Conservation (phyloP, 169 alveolate species). For the Cryptosporidium viatorum region DNA sequence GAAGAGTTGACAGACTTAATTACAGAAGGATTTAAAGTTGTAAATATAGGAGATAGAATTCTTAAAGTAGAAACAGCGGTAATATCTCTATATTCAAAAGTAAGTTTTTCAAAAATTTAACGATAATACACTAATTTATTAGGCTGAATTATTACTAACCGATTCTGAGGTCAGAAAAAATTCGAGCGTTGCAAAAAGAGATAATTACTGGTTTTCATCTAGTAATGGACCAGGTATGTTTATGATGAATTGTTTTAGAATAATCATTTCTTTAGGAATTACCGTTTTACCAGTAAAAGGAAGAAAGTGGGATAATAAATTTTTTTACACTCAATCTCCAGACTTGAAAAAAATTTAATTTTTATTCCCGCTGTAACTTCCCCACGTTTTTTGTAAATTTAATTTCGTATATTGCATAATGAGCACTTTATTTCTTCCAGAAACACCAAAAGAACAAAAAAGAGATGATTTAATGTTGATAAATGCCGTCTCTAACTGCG, state of each 20-base stretch:
- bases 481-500: background rate
- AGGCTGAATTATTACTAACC: slow-evolving; percentile 54
- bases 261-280: slow-evolving; percentile 8
- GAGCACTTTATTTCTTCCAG: slow-evolving; percentile 10
- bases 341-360: background rate
- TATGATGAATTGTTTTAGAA: background rate
- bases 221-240: slow-evolving; percentile 53
- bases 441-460: slow-evolving; percentile 19
- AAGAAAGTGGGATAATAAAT: slow-evolving; percentile 35
- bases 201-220: slow-evolving; percentile 18
- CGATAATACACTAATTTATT: background rate
- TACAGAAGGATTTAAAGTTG: slow-evolving; percentile 20
- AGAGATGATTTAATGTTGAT: background rate
- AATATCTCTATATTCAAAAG: slow-evolving; percentile 48
- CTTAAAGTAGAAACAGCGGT: slow-evolving; percentile 62
- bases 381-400: background rate
- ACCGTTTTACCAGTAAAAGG: slow-evolving; percentile 37
- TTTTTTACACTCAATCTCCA: slow-evolving; percentile 18
- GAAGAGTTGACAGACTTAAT: slow-evolving; percentile 75
- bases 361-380: slow-evolving; percentile 4
- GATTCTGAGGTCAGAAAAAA: slow-evolving; percentile 29
- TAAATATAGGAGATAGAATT: slow-evolving; percentile 37
- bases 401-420: background rate
- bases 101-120: background rate
- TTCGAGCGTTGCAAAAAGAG: slow-evolving; percentile 22